These are phyloP conservation scores for Macadamia tetraphylla DNA, from an alignment of 164 flowering plant genomes.

Conservation along the genomic window DNA sequence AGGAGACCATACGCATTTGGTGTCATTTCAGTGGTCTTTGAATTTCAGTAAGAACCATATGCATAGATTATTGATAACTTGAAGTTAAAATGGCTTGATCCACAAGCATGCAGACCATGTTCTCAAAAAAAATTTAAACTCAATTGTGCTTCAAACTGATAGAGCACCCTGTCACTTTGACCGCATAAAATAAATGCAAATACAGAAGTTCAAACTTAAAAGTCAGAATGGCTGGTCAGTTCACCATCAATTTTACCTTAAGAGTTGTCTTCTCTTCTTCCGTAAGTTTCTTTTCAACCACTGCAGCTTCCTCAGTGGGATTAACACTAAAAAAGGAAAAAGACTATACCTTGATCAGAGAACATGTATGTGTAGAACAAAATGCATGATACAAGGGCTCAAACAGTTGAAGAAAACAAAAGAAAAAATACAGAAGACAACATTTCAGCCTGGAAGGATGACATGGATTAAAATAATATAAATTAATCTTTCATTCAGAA, in stretches of 20 bases:
- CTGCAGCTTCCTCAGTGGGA: slow-evolving; percentile 40
- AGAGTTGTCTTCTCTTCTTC: slow-evolving; percentile 54
- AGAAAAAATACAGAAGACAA: not conserved
- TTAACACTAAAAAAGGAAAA: slow-evolving; percentile 27
- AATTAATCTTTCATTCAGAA: too few relatives aligned
- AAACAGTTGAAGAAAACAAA: not conserved
- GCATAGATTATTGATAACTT: too few relatives aligned
- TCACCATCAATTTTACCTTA: slow-evolving; percentile 39
- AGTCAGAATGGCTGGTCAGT: not conserved
- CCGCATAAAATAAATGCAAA: too few relatives aligned
- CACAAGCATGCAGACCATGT: too few relatives aligned
- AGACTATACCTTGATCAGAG: not conserved
- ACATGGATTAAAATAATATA: too few relatives aligned
- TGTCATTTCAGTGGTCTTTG: too few relatives aligned
- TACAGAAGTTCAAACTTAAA: too few relatives aligned
- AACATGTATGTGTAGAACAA: not conserved
- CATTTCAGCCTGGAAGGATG: not conserved
- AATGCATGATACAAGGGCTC: not conserved
- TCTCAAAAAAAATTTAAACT: too few relatives aligned
- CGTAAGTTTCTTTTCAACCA: slow-evolving; percentile 42
- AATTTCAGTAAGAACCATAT: too few relatives aligned
- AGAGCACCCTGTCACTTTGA: not conserved
- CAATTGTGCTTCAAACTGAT: not conserved
- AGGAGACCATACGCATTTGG: too few relatives aligned
- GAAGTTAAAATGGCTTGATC: too few relatives aligned